phyloP scores from a whole-genome alignment of 768 basidiomycete genomes.

The Calvatia gigantea region DNA sequence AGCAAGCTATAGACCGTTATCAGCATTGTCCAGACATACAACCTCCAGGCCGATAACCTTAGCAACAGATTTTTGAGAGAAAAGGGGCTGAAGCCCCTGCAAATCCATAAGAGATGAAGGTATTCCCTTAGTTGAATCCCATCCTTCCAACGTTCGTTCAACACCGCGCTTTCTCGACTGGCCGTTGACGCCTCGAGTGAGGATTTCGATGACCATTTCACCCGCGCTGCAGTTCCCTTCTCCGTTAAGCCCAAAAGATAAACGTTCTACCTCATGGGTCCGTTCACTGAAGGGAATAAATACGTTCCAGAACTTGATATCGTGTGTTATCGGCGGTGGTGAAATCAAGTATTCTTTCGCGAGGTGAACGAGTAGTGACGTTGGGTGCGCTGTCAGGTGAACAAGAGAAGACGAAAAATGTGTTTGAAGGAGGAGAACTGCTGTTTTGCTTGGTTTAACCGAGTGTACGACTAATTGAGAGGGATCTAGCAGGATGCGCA shows the following conservation, averaged over 20 bases:
- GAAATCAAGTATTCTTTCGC: slow-evolving; percentile 66
- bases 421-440: slow-evolving; percentile 56
- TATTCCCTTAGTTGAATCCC: slow-evolving; percentile 33
- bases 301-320: slow-evolving; percentile 78
- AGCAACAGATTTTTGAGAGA: slow-evolving; percentile 30
- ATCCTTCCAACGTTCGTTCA: slow-evolving; percentile 64
- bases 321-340: slow-evolving; percentile 59
- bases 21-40: not conserved
- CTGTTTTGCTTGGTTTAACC: slow-evolving; percentile 42
- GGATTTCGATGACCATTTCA: slow-evolving; percentile 62
- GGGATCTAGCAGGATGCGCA: slow-evolving; percentile 29
- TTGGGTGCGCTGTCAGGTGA: slow-evolving; percentile 67
- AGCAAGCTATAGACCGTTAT: slow-evolving; percentile 15
- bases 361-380: slow-evolving; percentile 64
- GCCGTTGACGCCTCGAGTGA: slow-evolving; percentile 45
- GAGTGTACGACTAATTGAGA: slow-evolving; percentile 63
- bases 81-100: slow-evolving; percentile 47
- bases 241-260: slow-evolving; percentile 56
- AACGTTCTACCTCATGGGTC: slow-evolving; percentile 49
- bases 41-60: slow-evolving; percentile 24
- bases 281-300: slow-evolving; percentile 71
- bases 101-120: slow-evolving; percentile 50
- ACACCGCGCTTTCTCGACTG: slow-evolving; percentile 43
- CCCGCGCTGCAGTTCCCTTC: slow-evolving; percentile 41
- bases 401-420: slow-evolving; percentile 62